Evolutionary conservation across 352 stramenopile genomes (phyloP).

Genomic region (Thraustotheca clavata): DNA sequence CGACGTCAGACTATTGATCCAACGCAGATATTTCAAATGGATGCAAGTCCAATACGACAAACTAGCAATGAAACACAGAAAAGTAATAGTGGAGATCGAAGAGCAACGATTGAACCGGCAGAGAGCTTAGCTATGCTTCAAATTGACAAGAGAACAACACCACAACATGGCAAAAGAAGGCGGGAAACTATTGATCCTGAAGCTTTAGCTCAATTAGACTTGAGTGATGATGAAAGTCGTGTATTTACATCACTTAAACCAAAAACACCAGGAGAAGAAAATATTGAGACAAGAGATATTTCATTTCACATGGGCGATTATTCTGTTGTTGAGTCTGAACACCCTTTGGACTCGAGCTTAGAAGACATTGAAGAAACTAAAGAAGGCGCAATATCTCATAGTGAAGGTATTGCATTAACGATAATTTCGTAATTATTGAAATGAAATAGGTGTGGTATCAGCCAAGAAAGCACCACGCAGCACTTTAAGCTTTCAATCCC

Average conservation of each 20-base stretch:
- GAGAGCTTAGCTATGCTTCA: conserved; percentile 1
- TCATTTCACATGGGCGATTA: conserved; percentile 1
- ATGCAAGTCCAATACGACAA: neutral
- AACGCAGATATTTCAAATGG: neutral
- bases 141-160: neutral
- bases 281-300: neutral
- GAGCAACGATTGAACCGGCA: neutral
- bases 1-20: neutral
- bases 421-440: no score
- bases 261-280: neutral
- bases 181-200: conserved; percentile 1
- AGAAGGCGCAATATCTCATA: neutral
- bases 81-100: neutral
- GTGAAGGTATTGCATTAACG: no score
- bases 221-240: conserved; percentile 3
- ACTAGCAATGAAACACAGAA: neutral
- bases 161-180: neutral
- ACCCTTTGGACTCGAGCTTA: neutral
- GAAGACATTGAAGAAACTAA: neutral
- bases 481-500: no score
- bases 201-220: conserved; percentile 1
- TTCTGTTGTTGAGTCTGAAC: conserved; percentile 9
- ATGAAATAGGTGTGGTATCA: no score
- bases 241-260: neutral
- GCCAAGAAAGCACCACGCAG: no score